A percentile compares a stretch with the other conserved stretches of the same genome.
phyloP scores from a whole-genome alignment of 2,329 filamentous ascomycete genomes.

The Clonostachys chloroleuca region DNA sequence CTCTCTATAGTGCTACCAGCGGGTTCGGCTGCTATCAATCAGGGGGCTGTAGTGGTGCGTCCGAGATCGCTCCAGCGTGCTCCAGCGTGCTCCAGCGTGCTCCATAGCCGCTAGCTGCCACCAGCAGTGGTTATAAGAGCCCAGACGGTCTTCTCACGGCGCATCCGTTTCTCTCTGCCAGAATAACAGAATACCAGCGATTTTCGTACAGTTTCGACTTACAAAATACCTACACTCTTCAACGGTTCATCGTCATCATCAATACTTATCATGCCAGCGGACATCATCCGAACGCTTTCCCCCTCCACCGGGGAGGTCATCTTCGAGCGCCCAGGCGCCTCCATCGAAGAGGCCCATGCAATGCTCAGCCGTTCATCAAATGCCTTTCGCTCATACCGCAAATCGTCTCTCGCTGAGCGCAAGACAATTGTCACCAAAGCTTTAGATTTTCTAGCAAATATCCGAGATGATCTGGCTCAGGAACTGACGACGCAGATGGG shows the following conservation, averaged over 20 bases:
- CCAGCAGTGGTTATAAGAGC: too few relatives aligned
- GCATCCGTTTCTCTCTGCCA: too few relatives aligned
- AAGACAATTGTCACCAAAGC: conserved; percentile 80
- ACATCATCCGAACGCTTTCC: conserved; percentile 51
- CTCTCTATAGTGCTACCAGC: too few relatives aligned
- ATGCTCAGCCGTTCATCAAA: conserved; percentile 40
- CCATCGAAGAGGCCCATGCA: conserved; percentile 48
- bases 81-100: too few relatives aligned
- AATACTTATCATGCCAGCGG: conserved; percentile 1
- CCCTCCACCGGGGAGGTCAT: conserved; percentile 64
- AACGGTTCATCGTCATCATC: background rate
- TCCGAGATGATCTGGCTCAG: conserved; percentile 74
- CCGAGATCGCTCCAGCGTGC: too few relatives aligned
- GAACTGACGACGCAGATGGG: conserved; percentile 96
- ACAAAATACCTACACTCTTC: too few relatives aligned
- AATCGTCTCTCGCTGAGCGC: conserved; percentile 69
- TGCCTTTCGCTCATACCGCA: conserved; percentile 73
- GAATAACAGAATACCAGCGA: too few relatives aligned
- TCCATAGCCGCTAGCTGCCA: too few relatives aligned
- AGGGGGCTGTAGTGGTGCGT: too few relatives aligned
- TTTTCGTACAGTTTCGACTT: too few relatives aligned
- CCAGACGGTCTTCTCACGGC: too few relatives aligned
- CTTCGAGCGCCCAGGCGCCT: conserved; percentile 55
- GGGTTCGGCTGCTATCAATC: too few relatives aligned
- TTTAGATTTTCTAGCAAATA: conserved; percentile 63